Base-by-base conservation (phyloP, 2,329 filamentous ascomycete species). In the Orbilia brochopaga region DNA sequence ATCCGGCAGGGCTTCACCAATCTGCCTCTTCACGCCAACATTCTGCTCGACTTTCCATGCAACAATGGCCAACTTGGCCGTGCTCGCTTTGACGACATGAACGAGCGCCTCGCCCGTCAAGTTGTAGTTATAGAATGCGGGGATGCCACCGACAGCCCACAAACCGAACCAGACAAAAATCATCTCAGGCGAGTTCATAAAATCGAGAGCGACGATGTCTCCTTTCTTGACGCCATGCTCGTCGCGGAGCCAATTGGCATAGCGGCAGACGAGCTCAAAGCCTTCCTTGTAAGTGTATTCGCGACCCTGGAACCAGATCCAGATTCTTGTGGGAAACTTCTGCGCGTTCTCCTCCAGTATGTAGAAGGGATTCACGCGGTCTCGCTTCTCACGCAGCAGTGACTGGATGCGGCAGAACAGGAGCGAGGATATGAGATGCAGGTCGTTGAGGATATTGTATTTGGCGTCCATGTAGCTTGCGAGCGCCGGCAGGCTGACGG, bases 71-170 rank as follows among this genome's bases (percentile, higher is more conserved):
- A 95, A 77, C 8, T 84, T 84, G 0, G 90, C 83, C 0, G 84
- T 87, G 1, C 90, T 88, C 1, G 86, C 85, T 74, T 83, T 85
- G 50, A 95, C 82, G 75, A 90, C 93, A 79, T 96, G 91, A 1
- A 85, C 79, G 73, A 96, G 81, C 0, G 90, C 83, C 27, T 88
- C 85, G 11, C 87, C 88, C 0, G 85, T 83, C 54, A 96, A 81
- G 78, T 94, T 94, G 80, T 92, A 93, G 80, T 96, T 96, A 80
- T 96, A 89, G 76, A 94, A 91, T 0, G 91, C 91, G 0, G 91
- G 91, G 63, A 87, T 87, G 0, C 90, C 91, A 10, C 92, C 92
- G 67, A 96, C 86, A 30, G 88, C 86, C 91, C 91, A 96, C 32
- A 96, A 80, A 0, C 88, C 91, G 61, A 92, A 82, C 83, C 88